phyloP scores from a whole-genome alignment of 371 early-diverging fungal genomes.

The Blakeslea trispora region DNA sequence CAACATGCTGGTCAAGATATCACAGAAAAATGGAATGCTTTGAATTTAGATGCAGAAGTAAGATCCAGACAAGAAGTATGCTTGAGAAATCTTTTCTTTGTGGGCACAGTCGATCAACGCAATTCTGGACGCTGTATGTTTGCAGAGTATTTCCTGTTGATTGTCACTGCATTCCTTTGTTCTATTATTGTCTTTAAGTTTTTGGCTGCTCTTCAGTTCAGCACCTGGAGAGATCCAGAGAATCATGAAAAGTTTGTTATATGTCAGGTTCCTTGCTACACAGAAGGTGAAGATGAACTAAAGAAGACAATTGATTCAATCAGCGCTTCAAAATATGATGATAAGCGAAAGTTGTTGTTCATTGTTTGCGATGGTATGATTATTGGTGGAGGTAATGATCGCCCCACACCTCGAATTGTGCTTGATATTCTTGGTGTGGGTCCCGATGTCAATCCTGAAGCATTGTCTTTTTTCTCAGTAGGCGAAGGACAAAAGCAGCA shows the following conservation, averaged over 20 bases:
- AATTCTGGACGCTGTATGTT: slow-evolving; percentile 76
- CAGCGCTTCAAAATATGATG: slow-evolving; percentile 64
- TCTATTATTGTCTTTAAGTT: slow-evolving; percentile 88
- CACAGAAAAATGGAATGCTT: slow-evolving; percentile 54
- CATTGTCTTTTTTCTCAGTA: slow-evolving; percentile 85
- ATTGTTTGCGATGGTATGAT: slow-evolving; percentile 88
- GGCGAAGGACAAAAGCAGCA: slow-evolving; percentile 83
- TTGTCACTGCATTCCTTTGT: slow-evolving; percentile 73
- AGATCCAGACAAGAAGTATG: slow-evolving; percentile 54
- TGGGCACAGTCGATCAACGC: slow-evolving; percentile 85
- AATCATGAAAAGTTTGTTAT: slow-evolving; percentile 91
- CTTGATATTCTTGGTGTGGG: slow-evolving; percentile 85
- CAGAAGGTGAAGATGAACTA: slow-evolving; percentile 80
- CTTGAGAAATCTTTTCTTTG: slow-evolving; percentile 76
- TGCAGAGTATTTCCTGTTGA: slow-evolving; percentile 81
- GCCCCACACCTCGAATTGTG: slow-evolving; percentile 88
- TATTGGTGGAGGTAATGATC: slow-evolving; percentile 87
- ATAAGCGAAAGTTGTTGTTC: slow-evolving; percentile 74
- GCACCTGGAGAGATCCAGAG: slow-evolving; percentile 71
- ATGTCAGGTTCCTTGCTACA: slow-evolving; percentile 84
- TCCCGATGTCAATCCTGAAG: slow-evolving; percentile 77
- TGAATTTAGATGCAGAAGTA: slow-evolving; percentile 31
- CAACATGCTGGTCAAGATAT: slow-evolving; percentile 65
- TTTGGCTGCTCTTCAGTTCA: slow-evolving; percentile 85
- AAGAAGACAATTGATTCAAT: slow-evolving; percentile 74